Base-by-base conservation (phyloP, 768 basidiomycete genomes). In the Rhodotorula toruloides region DNA sequence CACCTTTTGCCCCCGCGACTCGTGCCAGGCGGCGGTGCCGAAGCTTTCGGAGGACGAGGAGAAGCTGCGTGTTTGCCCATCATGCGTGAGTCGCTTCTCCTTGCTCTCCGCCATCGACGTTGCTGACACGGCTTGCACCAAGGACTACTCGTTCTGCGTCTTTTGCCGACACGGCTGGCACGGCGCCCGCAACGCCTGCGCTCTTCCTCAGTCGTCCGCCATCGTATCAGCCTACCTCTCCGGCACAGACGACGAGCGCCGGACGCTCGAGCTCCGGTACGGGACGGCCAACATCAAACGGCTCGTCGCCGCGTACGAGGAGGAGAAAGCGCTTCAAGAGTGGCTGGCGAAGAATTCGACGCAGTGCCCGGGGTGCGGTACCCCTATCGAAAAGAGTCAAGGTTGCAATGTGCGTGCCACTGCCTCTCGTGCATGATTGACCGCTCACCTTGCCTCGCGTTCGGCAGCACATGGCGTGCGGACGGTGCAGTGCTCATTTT, bases 91-190 rank as follows among this genome's bases (percentile, higher is more conserved):
- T 47, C 25, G 19, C 21, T 40, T 39, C 43, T 42, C 27, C 29
- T 58, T 40, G 44, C 46, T 7, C 36, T n/a, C 46, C 19, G 25
- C n/a, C 48, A 14, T 37, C 9, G 22, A 4, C 27, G 31, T 25
- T 34, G 5, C 43, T 34, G 6, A 34, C 40, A 1, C 32, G n/a
- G 37, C 46, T 17, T 19, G 3, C 40, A 3, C 34, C 29, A 29
- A 39, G 57, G 32, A 25, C 52, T 68, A 46, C 48, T 56, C 54
- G 32, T 74, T 68, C 59, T 73, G 71, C 65, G 60, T 61, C n/a
- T 75, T 63, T 60, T 75, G 74, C 49, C 53, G 63, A 27, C 43
- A 40, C 32, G 65, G 54, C 25, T 67, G 67, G 63, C 74, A 75
- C 66, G 74, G 74, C n/a, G 43, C 58, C 2, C 64, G 68, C 54